Percentiles rank a stretch among this genome's conserved stretches.
phyloP scores from a whole-genome alignment of 106 monocot species.

The Narthecium ossifragum region DNA sequence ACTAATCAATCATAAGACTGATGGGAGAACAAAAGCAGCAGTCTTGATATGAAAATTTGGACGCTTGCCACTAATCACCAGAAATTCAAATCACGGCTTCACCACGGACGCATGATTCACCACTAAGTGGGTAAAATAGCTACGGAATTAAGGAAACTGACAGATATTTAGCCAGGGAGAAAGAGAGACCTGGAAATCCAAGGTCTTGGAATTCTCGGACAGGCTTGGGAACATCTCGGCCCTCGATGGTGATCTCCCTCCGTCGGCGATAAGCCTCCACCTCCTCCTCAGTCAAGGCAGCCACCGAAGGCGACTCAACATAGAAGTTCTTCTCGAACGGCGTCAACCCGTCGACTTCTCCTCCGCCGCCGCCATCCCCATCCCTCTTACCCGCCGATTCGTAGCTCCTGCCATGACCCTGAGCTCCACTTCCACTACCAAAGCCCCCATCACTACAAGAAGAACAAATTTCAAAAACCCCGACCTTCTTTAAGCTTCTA shows the following conservation, averaged over 20 bases:
- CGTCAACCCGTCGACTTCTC: conserved; percentile 65
- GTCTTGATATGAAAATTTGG: background rate
- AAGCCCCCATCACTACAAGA: conserved; percentile 52
- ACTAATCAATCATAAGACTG: background rate
- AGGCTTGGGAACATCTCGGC: conserved; percentile 84
- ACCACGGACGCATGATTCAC: too few relatives aligned
- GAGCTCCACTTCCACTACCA: conserved; percentile 35
- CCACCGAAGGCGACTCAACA: conserved; percentile 62
- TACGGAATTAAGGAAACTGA: too few relatives aligned
- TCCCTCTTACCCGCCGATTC: conserved; percentile 34
- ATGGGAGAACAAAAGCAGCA: background rate
- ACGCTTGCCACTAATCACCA: too few relatives aligned
- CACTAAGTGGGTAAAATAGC: too few relatives aligned
- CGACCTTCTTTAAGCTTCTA: background rate
- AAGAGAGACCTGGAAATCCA: conserved; percentile 65
- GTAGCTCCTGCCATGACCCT: conserved; percentile 33
- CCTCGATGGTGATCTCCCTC: conserved; percentile 91
- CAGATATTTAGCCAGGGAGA: background rate
- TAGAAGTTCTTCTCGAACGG: conserved; percentile 99
- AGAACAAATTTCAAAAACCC: background rate
- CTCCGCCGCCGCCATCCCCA: conserved; percentile 9
- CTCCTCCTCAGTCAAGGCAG: conserved; percentile 67
- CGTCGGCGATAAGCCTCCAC: conserved; percentile 69
- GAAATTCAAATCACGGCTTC: too few relatives aligned
- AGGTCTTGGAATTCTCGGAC: conserved; percentile 54